Evolutionary conservation across 1,284 basidiomycete genomes (phyloP), one percentile per base, ranked within the genome.

Genomic region (Earliella scabrosa): DNA sequence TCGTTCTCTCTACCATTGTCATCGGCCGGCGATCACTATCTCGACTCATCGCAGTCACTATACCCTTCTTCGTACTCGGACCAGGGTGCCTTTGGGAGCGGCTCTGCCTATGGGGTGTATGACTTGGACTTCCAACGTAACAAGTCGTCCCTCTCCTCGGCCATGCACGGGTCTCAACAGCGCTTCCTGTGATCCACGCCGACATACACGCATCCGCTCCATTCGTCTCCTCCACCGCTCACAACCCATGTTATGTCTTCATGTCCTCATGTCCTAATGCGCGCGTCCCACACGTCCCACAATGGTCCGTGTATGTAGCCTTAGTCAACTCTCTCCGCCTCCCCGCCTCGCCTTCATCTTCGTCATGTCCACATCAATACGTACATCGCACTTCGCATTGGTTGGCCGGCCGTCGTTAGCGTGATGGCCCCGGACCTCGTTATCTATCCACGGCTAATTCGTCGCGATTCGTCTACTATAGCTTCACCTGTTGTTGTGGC

Each of bases 101-200:
- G 39, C 50, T 36, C 35, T 20, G 43, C 54, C 26, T 59, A 60
- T 45, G 35, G 59, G 45, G 53, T 69, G n/a, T 71, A 68, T 34
- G 68, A 70, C 52, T 36, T 27, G 11, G 16, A 70, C 53, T 58
- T 58, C 46, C 68, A 76, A 27, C 48, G 51, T 20, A 32, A 52
- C 23, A 51, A 55, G 43, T 52, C 56, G 21, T 38, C 60, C 14
- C 47, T 52, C 5, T 24, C 52, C 13, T 10, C 59, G 2, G 54
- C 56, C 31, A 24, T 54, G 21, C 57, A 56, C 27, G 54, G 47
- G 31, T 40, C 52, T 21, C 45, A 9, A 18, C 56, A 58, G 9
- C 35, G 53, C 7, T 58, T 50, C 49, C 23, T 58, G 39, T 61
- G 24, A 44, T 50, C 32, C 11, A 35, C 18, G 36, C 50, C n/a